phyloP scores from a whole-genome alignment of 2,329 filamentous ascomycete species.

The Paracamarosporium sp. region DNA sequence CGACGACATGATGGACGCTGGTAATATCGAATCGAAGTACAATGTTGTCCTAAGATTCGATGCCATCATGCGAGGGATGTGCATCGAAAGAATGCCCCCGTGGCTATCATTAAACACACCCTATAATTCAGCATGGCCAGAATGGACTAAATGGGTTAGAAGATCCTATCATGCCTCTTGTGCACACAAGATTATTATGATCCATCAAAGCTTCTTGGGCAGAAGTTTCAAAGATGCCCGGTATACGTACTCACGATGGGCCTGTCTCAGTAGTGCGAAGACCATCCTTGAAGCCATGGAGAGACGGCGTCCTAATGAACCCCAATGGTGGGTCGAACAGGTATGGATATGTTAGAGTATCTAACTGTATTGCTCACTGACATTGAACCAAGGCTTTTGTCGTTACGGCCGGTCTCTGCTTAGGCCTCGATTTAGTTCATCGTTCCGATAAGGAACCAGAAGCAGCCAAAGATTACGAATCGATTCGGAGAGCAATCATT shows the following conservation, averaged over 20 bases:
- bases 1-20: conserved; percentile 44
- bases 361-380: background rate
- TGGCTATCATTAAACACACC: conserved; percentile 43
- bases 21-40: conserved; percentile 46
- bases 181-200: conserved; percentile 56
- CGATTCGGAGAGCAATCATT: conserved; percentile 41
- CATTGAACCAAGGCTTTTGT: conserved; percentile 26
- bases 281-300: conserved; percentile 50
- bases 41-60: conserved; percentile 51
- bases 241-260: conserved; percentile 53
- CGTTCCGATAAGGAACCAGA: conserved; percentile 28
- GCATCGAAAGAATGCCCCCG: conserved; percentile 41
- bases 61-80: conserved; percentile 43
- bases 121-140: conserved; percentile 47
- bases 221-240: conserved; percentile 50
- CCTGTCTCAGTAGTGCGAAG: conserved; percentile 49
- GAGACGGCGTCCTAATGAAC: conserved; percentile 45
- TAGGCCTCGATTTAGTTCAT: conserved; percentile 38
- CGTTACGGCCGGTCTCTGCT: conserved; percentile 37
- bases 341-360: conserved; percentile 9
- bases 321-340: conserved; percentile 52
- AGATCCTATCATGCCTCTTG: conserved; percentile 47
- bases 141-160: conserved; percentile 50
- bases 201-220: conserved; percentile 52
- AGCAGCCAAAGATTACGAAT: conserved; percentile 28